Evolutionary conservation across 2,329 filamentous ascomycete genomes (phyloP), one percentile per base, ranked within the genome.

Genomic region (Xylaria polymorpha): DNA sequence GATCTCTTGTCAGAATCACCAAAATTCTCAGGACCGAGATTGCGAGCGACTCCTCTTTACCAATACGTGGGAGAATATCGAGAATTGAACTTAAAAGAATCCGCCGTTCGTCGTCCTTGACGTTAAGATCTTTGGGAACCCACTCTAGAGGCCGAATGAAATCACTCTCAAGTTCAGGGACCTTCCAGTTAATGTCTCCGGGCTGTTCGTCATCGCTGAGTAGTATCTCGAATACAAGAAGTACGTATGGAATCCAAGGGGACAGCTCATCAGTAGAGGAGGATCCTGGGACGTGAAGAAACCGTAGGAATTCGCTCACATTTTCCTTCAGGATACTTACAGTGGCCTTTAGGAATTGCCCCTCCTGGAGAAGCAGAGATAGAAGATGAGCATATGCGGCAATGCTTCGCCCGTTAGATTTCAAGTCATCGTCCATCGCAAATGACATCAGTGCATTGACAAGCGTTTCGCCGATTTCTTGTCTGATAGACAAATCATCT

Each of bases 301-400:
- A 98, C 2, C 85, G 86, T 35, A 97, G 85, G 70, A 98, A 89
- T 44, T 90, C 90, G 10, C 85, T 84, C 48, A 98, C 91, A 75
- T 91, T 93, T 20, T 93, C 90, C 77, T 91, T 92, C 29, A 99
- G 82, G 44, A 91, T 90, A 35, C 91, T 88, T 20, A 94, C 81
- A 20, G 93, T 93, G 60, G 90, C 89, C 60, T 88, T 86, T 79
- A 97, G 97, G 79, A 98, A 98, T 41, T 86, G 77, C 66, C 89
- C 89, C 67, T 97, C 92, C 76, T 97, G 94, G 20, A 98, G 86
- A 62, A 98, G 89, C 44, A 99, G 83, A 3, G 94, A 96, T 12
- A 99, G 85, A 15, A 99, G 86, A 80, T 99, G 95, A 20, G 96
- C 94, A 81, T 97, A 97, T 1, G 96, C 93, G 22, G 94, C 92